These are phyloP conservation scores for Paratinospora sagittata DNA, from an alignment of 164 flowering plant species.

Conservation along the genomic window DNA sequence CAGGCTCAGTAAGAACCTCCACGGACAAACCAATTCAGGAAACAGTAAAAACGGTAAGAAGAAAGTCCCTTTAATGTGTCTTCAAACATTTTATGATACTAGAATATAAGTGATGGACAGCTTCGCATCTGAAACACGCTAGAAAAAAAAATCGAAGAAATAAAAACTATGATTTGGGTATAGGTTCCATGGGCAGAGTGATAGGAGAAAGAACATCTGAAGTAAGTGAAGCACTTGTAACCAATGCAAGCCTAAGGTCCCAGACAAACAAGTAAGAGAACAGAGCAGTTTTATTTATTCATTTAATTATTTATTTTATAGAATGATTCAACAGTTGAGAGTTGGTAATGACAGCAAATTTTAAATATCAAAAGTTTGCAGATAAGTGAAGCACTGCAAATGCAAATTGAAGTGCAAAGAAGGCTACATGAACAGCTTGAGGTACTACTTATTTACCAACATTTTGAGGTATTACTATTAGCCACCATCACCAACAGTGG, in stretches of 20 bases:
- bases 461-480: background rate
- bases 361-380: conserved; percentile 11
- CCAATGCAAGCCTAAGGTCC: conserved; percentile 38
- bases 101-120: background rate
- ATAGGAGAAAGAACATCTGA: conserved; percentile 49
- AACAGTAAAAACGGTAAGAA: conserved; percentile 52
- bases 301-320: too few species aligned
- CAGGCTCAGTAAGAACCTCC: conserved; percentile 78
- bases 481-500: background rate
- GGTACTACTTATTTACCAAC: conserved; percentile 33
- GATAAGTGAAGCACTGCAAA: conserved; percentile 72
- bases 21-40: conserved; percentile 53
- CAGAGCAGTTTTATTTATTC: background rate
- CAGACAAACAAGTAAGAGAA: conserved; percentile 62
- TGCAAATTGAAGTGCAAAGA: conserved; percentile 94
- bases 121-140: background rate
- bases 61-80: background rate
- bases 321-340: background rate
- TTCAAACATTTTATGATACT: background rate
- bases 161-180: conserved; percentile 1
- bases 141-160: background rate
- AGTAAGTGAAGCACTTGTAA: conserved; percentile 36
- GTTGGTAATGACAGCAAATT: conserved; percentile 16
- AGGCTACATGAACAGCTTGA: conserved; percentile 90
- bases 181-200: conserved; percentile 26